Percentiles rank a stretch among this genome's conserved stretches.
Evolutionary conservation across 2,329 filamentous ascomycete species (phyloP).

Genomic region (Penicillium expansum): DNA sequence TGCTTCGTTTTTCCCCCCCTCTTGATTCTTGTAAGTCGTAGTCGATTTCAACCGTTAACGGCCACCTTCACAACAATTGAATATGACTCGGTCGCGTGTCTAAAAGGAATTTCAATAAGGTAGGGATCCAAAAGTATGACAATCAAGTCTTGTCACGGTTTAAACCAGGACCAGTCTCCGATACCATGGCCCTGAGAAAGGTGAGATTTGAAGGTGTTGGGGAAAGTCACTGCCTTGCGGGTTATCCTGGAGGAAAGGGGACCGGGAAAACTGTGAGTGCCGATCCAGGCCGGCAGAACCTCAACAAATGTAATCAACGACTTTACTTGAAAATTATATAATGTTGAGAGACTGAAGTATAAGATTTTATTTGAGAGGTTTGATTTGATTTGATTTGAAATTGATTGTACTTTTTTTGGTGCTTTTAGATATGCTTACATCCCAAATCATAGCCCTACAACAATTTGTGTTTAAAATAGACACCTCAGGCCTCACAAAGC

Average conservation of each 20-base stretch:
- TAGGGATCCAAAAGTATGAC: not conserved
- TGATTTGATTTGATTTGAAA: not conserved
- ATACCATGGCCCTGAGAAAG: constrained; percentile 22
- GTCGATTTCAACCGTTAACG: constrained; percentile 14
- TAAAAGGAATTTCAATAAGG: constrained; percentile 1
- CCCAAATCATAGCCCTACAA: not conserved
- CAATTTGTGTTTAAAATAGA: not conserved
- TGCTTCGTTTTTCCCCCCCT: constrained; percentile 24
- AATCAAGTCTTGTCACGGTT: constrained; percentile 6
- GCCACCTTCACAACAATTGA: constrained; percentile 5
- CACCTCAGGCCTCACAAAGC: constrained; percentile 11
- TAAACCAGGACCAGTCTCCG: constrained; percentile 21
- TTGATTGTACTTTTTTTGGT: not conserved
- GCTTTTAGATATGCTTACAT: not conserved
- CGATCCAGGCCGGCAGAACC: constrained; percentile 24
- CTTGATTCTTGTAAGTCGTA: constrained; percentile 5
- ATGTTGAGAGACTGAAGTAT: not conserved
- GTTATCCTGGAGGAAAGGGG: constrained; percentile 25
- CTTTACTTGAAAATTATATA: not conserved
- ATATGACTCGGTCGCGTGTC: not conserved
- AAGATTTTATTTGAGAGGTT: not conserved
- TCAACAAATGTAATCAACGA: constrained; percentile 6
- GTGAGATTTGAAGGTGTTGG: not conserved
- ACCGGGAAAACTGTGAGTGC: constrained; percentile 29
- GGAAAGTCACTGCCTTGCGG: constrained; percentile 21